phyloP scores from a whole-genome alignment of 768 basidiomycete species.

The Gyrodon lividus region DNA sequence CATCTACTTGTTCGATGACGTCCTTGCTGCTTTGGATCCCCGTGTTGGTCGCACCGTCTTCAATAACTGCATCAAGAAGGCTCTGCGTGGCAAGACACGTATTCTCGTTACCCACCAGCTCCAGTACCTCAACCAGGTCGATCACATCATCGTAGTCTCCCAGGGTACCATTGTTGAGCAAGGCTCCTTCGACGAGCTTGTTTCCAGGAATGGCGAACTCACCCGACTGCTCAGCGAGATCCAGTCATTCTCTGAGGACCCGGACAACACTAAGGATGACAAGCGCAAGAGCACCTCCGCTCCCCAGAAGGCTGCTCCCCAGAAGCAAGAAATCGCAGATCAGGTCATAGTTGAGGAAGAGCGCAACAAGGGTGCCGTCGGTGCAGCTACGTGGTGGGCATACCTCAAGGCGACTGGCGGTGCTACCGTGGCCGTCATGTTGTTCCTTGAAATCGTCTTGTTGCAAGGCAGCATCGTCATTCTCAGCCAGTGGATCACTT shows the following conservation, averaged over 20 bases:
- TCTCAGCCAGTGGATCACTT: constrained; percentile 31
- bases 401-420: constrained; percentile 33
- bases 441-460: constrained; percentile 20
- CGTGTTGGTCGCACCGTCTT: constrained; percentile 39
- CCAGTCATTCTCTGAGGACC: constrained; percentile 6
- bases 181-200: constrained; percentile 41
- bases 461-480: constrained; percentile 25
- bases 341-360: constrained; percentile 26
- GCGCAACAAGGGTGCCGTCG: constrained; percentile 25
- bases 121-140: constrained; percentile 35
- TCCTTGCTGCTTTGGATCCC: constrained; percentile 47
- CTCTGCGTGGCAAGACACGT: constrained; percentile 24
- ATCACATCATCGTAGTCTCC: constrained; percentile 47
- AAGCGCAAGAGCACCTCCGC: constrained; percentile 21
- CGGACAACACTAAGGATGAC: constrained; percentile 10
- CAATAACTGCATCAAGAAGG: constrained; percentile 25
- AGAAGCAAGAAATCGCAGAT: constrained; percentile 11
- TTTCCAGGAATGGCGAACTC: constrained; percentile 28
- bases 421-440: constrained; percentile 13
- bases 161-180: constrained; percentile 46
- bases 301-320: constrained; percentile 5
- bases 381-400: constrained; percentile 28
- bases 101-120: constrained; percentile 32
- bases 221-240: constrained; percentile 25
- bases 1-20: constrained; percentile 45